Evolutionary conservation across 2,329 filamentous ascomycete genomes (phyloP).

Genomic region (Neocatenulostroma microsporum): DNA sequence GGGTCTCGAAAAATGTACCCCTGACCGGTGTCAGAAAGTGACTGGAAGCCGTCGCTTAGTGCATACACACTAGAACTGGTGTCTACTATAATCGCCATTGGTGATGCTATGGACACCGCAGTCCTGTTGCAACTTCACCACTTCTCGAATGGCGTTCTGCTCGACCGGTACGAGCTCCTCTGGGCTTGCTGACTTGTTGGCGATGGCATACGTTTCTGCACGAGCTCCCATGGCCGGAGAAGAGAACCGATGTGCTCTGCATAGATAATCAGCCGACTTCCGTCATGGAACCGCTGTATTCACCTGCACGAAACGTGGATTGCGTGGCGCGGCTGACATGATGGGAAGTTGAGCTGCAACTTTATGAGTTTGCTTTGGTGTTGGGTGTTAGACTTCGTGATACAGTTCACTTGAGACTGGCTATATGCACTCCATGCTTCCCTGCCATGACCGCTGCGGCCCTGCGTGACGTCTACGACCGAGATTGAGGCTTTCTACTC

Average conservation of each 20-base stretch:
- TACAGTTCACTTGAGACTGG: neutral
- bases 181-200: conserved; percentile 18
- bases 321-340: conserved; percentile 27
- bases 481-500: neutral
- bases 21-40: too few relatives aligned
- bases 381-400: neutral
- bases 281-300: neutral
- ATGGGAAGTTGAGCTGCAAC: too few relatives aligned
- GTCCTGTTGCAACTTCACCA: conserved; percentile 28
- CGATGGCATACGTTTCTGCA: conserved; percentile 51
- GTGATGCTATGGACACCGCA: conserved; percentile 27
- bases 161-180: conserved; percentile 25
- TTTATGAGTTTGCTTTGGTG: neutral
- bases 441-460: neutral
- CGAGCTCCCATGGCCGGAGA: conserved; percentile 55
- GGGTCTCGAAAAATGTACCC: conserved; percentile 28
- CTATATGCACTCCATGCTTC: neutral
- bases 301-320: conserved; percentile 54
- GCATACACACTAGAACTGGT: conserved; percentile 23
- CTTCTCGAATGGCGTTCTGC: conserved; percentile 25
- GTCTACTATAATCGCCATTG: conserved; percentile 28
- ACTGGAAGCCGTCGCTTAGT: neutral
- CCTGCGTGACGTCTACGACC: neutral
- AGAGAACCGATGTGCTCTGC: conserved; percentile 63
- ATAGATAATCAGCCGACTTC: neutral